Percentiles rank a stretch among this genome's conserved stretches.
Evolutionary conservation across 106 monocot species (phyloP).

Genomic region (Dendrobium nobile): DNA sequence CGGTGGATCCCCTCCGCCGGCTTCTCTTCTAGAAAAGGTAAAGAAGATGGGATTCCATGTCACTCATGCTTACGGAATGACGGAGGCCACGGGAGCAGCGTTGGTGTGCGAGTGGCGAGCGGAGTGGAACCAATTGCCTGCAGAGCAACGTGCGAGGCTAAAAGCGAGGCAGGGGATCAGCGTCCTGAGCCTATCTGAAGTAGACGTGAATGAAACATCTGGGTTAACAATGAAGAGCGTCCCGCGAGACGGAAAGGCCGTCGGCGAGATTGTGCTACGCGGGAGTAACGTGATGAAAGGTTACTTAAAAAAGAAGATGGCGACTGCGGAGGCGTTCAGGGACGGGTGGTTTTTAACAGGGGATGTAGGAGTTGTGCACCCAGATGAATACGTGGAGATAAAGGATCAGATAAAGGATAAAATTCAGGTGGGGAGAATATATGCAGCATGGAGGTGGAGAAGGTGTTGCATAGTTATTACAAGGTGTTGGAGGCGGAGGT

Average conservation of each 20-base stretch:
- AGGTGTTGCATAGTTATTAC: constrained; percentile 45
- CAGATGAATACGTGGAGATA: constrained; percentile 74
- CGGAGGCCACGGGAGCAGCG: constrained; percentile 77
- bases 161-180: constrained; percentile 70
- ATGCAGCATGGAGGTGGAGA: constrained; percentile 84
- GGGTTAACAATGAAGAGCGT: constrained; percentile 38
- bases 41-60: constrained; percentile 53
- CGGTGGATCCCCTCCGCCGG: constrained; percentile 76
- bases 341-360: constrained; percentile 77
- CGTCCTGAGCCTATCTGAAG: constrained; percentile 47
- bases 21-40: constrained; percentile 38
- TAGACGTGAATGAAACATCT: constrained; percentile 37
- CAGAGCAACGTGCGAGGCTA: constrained; percentile 19
- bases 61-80: constrained; percentile 80
- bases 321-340: constrained; percentile 41
- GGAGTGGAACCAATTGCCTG: constrained; percentile 41
- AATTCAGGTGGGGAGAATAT: constrained; percentile 96
- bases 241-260: constrained; percentile 44
- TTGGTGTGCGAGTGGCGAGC: constrained; percentile 76
- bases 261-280: constrained; percentile 74
- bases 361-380: constrained; percentile 69
- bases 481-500: constrained; percentile 58
- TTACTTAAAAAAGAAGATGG: constrained; percentile 55
- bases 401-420: constrained; percentile 81
- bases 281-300: constrained; percentile 92